phyloP scores from a whole-genome alignment of 805 yeast genomes.

The Blastobotrys chiropterorum region DNA sequence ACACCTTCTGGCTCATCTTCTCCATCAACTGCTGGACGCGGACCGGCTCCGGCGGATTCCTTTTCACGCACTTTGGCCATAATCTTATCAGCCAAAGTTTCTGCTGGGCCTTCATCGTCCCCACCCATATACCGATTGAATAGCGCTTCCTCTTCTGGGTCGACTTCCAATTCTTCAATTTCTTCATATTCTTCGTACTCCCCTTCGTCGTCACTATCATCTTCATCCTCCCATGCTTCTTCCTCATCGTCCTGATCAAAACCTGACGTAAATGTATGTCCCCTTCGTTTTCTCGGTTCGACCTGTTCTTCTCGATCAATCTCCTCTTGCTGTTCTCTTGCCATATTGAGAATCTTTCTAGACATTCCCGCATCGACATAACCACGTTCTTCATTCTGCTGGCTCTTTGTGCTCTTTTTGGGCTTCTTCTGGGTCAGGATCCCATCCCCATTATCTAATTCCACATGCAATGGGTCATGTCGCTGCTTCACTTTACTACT shows the following conservation, averaged over 20 bases:
- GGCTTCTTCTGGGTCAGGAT: constrained; percentile 39
- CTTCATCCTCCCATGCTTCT: constrained; percentile 27
- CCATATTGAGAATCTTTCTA: constrained; percentile 79
- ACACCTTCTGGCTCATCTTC: constrained; percentile 53
- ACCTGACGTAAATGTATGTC: constrained; percentile 23
- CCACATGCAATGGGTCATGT: constrained; percentile 77
- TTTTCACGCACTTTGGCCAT: constrained; percentile 83
- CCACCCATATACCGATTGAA: constrained; percentile 59
- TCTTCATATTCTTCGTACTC: constrained; percentile 42
- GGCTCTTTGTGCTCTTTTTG: constrained; percentile 27
- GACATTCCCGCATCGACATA: constrained; percentile 77
- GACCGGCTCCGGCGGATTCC: constrained; percentile 35
- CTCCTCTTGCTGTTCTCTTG: constrained; percentile 90
- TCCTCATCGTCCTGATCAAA: constrained; percentile 31
- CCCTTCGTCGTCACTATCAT: constrained; percentile 28
- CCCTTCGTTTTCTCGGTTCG: constrained; percentile 23
- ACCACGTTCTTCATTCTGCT: constrained; percentile 45
- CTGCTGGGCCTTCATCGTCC: constrained; percentile 21
- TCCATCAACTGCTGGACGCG: constrained; percentile 19
- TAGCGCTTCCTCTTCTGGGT: constrained; percentile 76
- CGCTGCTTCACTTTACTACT: constrained; percentile 40
- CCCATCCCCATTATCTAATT: constrained; percentile 70
- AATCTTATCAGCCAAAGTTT: constrained; percentile 76
- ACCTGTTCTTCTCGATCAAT: constrained; percentile 58
- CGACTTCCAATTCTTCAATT: constrained; percentile 47